Evolutionary conservation across 768 basidiomycete species (phyloP).

Genomic region (Lactarius tabidus): DNA sequence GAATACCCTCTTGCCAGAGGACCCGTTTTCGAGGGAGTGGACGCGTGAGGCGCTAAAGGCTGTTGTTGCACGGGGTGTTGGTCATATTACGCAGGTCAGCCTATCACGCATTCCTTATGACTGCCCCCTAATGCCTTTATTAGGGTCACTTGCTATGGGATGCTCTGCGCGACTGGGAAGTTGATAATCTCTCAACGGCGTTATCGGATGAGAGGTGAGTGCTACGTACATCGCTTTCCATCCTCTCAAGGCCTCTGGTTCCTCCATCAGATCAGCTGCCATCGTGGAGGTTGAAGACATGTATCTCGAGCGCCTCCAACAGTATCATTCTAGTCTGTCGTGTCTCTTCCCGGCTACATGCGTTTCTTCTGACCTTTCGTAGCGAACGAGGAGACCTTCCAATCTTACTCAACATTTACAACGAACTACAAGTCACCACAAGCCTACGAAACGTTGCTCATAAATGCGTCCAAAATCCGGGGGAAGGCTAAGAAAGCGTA

Average conservation of each 20-base stretch:
- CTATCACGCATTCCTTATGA: neutral
- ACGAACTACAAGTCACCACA: slow-evolving; percentile 66
- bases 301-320: slow-evolving; percentile 62
- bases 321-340: slow-evolving; percentile 69
- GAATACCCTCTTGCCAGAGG: slow-evolving; percentile 49
- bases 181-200: slow-evolving; percentile 53
- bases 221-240: neutral
- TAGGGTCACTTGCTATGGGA: slow-evolving; percentile 76
- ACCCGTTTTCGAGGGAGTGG: slow-evolving; percentile 59
- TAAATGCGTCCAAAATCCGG: slow-evolving; percentile 72
- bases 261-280: slow-evolving; percentile 37
- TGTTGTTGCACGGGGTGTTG: slow-evolving; percentile 52
- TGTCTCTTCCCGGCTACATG: neutral
- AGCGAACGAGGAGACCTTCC: slow-evolving; percentile 80
- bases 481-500: slow-evolving; percentile 55
- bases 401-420: slow-evolving; percentile 86
- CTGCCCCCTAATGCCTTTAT: slow-evolving; percentile 4
- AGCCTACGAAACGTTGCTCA: slow-evolving; percentile 75
- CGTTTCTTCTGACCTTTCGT: neutral
- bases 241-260: neutral
- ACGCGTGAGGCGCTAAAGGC: slow-evolving; percentile 51
- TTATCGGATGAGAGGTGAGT: slow-evolving; percentile 45
- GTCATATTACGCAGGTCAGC: slow-evolving; percentile 61
- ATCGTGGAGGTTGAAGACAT: slow-evolving; percentile 52
- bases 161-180: slow-evolving; percentile 67